Conservation (phyloP, 129 eudicot genomes). For the carrot (Daucus carota) region DNA sequence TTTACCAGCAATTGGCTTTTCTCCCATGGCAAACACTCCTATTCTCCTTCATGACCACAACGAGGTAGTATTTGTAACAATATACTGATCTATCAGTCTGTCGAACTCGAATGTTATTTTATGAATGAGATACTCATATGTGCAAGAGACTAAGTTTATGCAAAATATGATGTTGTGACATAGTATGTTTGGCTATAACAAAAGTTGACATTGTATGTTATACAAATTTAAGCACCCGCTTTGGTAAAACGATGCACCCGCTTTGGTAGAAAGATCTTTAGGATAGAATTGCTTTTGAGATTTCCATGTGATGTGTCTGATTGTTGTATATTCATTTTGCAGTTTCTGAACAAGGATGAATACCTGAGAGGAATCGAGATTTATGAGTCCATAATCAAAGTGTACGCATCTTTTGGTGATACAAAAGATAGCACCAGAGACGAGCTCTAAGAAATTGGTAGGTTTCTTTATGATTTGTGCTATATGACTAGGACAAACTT, state of each 20-base stretch:
- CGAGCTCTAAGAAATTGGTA: slow-evolving; percentile 40
- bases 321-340: slow-evolving; percentile 20
- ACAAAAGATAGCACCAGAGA: slow-evolving; percentile 38
- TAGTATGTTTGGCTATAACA: background rate
- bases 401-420: slow-evolving; percentile 53
- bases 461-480: background rate
- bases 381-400: slow-evolving; percentile 70
- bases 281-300: background rate
- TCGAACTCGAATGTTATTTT: background rate
- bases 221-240: background rate
- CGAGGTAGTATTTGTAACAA: slow-evolving; percentile 45
- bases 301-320: background rate
- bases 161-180: background rate
- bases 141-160: background rate
- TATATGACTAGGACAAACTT: background rate
- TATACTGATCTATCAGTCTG: background rate
- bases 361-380: slow-evolving; percentile 77
- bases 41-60: slow-evolving; percentile 90
- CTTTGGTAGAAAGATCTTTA: background rate
- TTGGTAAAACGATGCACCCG: background rate
- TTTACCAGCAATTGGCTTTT: slow-evolving; percentile 88
- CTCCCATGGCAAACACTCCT: slow-evolving; percentile 99
- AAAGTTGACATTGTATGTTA: background rate
- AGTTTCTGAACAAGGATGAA: slow-evolving; percentile 80
- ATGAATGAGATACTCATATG: background rate